These are phyloP conservation scores for Cladosporium cucumerinum DNA, from an alignment of 2,329 filamentous ascomycete genomes.

Conservation along the genomic window DNA sequence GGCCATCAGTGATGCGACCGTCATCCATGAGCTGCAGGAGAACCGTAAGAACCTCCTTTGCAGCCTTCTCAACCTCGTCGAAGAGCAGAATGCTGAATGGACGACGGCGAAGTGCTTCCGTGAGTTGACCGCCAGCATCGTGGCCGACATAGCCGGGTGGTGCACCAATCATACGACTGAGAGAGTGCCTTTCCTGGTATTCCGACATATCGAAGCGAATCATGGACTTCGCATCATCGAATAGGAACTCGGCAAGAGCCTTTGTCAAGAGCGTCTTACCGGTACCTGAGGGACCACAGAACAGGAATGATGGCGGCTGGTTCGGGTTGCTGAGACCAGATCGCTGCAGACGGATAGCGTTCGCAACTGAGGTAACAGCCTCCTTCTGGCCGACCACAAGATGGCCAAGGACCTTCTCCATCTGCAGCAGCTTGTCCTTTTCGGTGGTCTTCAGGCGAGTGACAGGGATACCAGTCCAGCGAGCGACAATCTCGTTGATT, in stretches of 20 bases:
- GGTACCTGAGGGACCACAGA: slow-evolving; percentile 96
- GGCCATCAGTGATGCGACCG: slow-evolving; percentile 95
- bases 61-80: slow-evolving; percentile 97
- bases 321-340: slow-evolving; percentile 95
- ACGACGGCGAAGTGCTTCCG: slow-evolving; percentile 86
- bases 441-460: slow-evolving; percentile 91
- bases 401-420: slow-evolving; percentile 83
- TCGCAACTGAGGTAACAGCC: slow-evolving; percentile 87
- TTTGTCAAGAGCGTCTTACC: slow-evolving; percentile 98
- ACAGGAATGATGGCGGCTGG: slow-evolving; percentile 94
- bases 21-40: slow-evolving; percentile 99
- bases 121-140: slow-evolving; percentile 91
- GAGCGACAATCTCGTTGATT: slow-evolving; percentile 96
- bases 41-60: slow-evolving; percentile 94
- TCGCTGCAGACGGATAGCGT: slow-evolving; percentile 90
- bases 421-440: slow-evolving; percentile 96
- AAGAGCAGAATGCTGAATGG: slow-evolving; percentile 98
- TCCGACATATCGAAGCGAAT: slow-evolving; percentile 99
- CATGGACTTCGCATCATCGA: slow-evolving; percentile 96
- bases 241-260: slow-evolving; percentile 93
- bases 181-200: slow-evolving; percentile 93
- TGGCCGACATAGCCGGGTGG: slow-evolving; percentile 97
- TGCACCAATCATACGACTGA: slow-evolving; percentile 96
- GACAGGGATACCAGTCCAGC: slow-evolving; percentile 98
- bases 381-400: slow-evolving; percentile 92